phyloP scores from a whole-genome alignment of 257 asterid species.

The Sherardia arvensis region DNA sequence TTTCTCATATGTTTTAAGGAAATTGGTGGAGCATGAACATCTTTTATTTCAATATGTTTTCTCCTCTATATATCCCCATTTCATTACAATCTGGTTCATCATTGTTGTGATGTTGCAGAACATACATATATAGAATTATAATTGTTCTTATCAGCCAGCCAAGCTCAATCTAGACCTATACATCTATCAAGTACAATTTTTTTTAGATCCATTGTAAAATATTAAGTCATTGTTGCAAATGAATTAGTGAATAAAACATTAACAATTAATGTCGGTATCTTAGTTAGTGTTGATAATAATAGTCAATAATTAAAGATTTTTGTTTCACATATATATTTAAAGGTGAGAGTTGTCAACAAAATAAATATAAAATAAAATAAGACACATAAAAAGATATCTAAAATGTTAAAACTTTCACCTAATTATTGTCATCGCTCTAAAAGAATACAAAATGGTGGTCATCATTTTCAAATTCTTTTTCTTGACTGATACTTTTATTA shows the following conservation, averaged over 20 bases:
- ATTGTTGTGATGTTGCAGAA: no score
- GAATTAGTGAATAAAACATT: not conserved
- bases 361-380: not conserved
- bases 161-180: no score
- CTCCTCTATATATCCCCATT: no score
- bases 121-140: no score
- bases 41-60: conserved; percentile 1
- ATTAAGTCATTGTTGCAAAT: not conserved
- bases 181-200: not conserved
- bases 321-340: no score
- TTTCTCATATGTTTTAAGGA: conserved; percentile 19
- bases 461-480: not conserved
- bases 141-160: not conserved
- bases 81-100: no score
- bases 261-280: not conserved
- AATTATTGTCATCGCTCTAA: not conserved
- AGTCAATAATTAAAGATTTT: not conserved
- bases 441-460: not conserved
- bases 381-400: not conserved
- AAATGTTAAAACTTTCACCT: not conserved
- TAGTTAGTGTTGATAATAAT: not conserved
- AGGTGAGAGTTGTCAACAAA: not conserved
- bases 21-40: conserved; percentile 15
- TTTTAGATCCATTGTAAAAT: not conserved
- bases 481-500: not conserved